Evolutionary conservation across 805 yeast genomes (phyloP).

Genomic region (Candida namnaoensis): DNA sequence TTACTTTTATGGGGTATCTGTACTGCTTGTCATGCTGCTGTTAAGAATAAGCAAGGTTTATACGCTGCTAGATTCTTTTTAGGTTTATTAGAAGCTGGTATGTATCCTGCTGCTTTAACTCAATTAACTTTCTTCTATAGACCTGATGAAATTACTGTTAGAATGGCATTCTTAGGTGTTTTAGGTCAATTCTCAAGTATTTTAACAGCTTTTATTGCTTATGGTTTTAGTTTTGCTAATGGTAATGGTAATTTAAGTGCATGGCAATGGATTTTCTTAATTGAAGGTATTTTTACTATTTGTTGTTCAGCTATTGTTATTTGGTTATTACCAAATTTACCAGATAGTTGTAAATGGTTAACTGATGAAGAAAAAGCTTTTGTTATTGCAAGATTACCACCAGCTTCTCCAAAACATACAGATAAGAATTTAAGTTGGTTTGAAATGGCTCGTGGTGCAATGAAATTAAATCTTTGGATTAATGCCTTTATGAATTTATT

Average conservation of each 20-base stretch:
- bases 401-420: slow-evolving; percentile 2
- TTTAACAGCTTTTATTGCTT: slow-evolving; percentile 16
- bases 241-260: slow-evolving; percentile 8
- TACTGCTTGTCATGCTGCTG: slow-evolving; percentile 11
- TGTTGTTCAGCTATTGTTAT: slow-evolving; percentile 2
- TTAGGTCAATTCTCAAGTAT: slow-evolving; percentile 16
- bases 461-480: slow-evolving; percentile 3
- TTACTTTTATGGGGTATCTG: slow-evolving; percentile 8
- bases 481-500: slow-evolving; percentile 6
- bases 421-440: slow-evolving; percentile 1
- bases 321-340: slow-evolving; percentile 11
- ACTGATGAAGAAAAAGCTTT: slow-evolving; percentile 8
- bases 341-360: slow-evolving; percentile 10
- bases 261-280: slow-evolving; percentile 15
- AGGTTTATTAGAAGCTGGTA: slow-evolving; percentile 13
- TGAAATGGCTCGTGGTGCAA: slow-evolving; percentile 1
- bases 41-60: slow-evolving; percentile 6
- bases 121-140: slow-evolving; percentile 17
- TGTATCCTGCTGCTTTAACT: slow-evolving; percentile 10
- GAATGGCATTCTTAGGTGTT: slow-evolving; percentile 16
- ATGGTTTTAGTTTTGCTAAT: slow-evolving; percentile 9
- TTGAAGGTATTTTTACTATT: slow-evolving; percentile 11
- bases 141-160: slow-evolving; percentile 13
- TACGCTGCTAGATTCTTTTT: slow-evolving; percentile 8
- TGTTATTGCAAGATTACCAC: slow-evolving; percentile 3